Percentiles rank a stretch among this genome's conserved stretches.
These are phyloP conservation scores for Calvatia gigantea DNA, from an alignment of 768 basidiomycete genomes.

Conservation along the genomic window DNA sequence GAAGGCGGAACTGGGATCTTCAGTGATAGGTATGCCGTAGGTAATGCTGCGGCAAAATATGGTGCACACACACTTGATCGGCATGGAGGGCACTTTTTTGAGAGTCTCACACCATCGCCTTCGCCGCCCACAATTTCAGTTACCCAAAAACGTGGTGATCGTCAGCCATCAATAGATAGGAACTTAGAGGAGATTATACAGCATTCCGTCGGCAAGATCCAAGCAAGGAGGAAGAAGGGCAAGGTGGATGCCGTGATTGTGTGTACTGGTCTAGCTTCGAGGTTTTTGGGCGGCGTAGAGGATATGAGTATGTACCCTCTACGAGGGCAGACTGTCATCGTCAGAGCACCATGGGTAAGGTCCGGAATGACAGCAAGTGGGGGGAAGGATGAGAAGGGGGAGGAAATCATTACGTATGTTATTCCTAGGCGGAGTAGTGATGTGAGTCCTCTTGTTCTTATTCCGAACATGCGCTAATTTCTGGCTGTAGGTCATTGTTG, in stretches of 20 bases:
- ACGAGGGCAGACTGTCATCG: constrained; percentile 79
- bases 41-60: constrained; percentile 5
- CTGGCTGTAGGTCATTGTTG: constrained; percentile 44
- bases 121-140: too few relatives aligned
- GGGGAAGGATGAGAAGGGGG: constrained; percentile 27
- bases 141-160: too few relatives aligned
- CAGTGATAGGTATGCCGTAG: constrained; percentile 13
- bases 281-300: constrained; percentile 76
- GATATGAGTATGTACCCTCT: constrained; percentile 74
- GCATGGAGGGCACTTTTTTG: too few relatives aligned
- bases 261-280: constrained; percentile 72
- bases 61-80: not conserved
- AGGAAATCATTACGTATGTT: constrained; percentile 51
- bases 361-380: constrained; percentile 46
- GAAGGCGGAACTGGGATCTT: constrained; percentile 52
- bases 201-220: not conserved
- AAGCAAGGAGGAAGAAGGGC: constrained; percentile 1
- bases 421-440: constrained; percentile 61
- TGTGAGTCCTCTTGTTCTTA: constrained; percentile 22
- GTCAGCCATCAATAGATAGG: too few relatives aligned
- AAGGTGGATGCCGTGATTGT: constrained; percentile 52
- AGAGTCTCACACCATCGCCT: not conserved
- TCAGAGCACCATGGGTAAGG: constrained; percentile 66
- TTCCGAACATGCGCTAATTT: not conserved
- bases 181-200: not conserved